Evolutionary conservation across 805 yeast species (phyloP), one percentile per base, ranked within the genome.

Genomic region (Kluyveromyces starmeri): DNA sequence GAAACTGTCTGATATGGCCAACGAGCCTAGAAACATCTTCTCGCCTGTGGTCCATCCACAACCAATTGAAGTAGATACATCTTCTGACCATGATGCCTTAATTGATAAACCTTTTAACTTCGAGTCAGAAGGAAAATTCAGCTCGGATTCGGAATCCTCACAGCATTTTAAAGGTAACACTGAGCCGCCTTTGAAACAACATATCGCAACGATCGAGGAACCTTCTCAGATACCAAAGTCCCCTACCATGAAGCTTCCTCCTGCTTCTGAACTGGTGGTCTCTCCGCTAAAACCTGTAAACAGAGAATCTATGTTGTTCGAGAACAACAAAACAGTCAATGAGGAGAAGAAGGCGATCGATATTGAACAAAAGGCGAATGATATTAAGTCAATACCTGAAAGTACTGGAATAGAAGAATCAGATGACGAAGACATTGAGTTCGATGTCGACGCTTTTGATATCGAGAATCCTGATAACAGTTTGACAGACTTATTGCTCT

Each of bases 391-490:
- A 13, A 15, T 12, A 9, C 19, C 13, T 5, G 21, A 34, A 28
- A 15, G 12, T 12, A 23, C 4, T 14, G 26, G 13, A 21, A 42
- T 29, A 13, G 27, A 20, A 9, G 35, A 40, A 4, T 18, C 35
- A 9, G 43, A 40, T 11, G 49, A 38, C 17, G 43, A 43, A 15
- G 48, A 47, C 14, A 31, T 35, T 7, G 69, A 74, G 3, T 82
- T 80, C 59, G 80, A 79, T 56, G 67, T 83, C 34, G 82, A 79
- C 37, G 71, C 77, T 21, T 84, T 83, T 58, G 85, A 83, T 58
- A 78, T 83, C 35, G 79, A 78, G 38, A 83, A 84, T 48, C 94
- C 94, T 1, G 96, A 88, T 50, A 83, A 84, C 53, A 82, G 95
- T 1, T 68, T 88, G 43, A 75, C 84, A 6, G 94, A 85, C 49